Percentiles rank a stretch among this genome's conserved stretches.
Evolutionary conservation across 768 basidiomycete genomes (phyloP).

Genomic region (Trametes cingulata): DNA sequence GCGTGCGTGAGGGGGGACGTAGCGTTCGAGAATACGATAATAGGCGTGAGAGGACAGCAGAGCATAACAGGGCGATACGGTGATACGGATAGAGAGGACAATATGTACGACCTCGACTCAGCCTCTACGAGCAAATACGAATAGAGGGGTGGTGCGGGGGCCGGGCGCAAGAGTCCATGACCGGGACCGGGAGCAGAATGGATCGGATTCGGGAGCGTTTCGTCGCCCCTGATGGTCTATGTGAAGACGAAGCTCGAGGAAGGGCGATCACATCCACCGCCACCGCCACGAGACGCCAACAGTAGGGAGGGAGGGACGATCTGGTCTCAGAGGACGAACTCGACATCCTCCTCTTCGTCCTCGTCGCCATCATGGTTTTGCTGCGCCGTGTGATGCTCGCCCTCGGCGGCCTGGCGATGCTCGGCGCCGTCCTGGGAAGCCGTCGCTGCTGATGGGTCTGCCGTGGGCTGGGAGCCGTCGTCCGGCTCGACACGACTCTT

Average conservation of each 20-base stretch:
- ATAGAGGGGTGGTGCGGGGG: not conserved
- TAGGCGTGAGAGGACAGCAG: conserved; percentile 12
- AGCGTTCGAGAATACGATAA: conserved; percentile 12
- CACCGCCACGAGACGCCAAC: not conserved
- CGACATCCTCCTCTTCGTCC: conserved; percentile 76
- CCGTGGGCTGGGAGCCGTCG: not conserved
- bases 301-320: conserved; percentile 23
- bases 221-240: not conserved
- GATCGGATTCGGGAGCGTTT: too few species aligned
- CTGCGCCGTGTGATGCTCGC: conserved; percentile 37
- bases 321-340: conserved; percentile 62
- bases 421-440: not conserved
- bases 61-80: conserved; percentile 5
- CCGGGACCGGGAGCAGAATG: not conserved
- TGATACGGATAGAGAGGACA: conserved; percentile 8
- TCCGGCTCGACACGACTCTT: conserved; percentile 43
- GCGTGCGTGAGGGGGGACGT: conserved; percentile 5
- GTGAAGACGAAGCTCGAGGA: not conserved
- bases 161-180: too few species aligned
- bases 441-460: not conserved
- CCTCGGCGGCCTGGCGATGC: conserved; percentile 19
- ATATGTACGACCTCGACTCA: conserved; percentile 1
- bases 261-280: too few species aligned
- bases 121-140: not conserved
- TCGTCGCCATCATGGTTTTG: conserved; percentile 44